These are phyloP conservation scores for Coccinonectria pachysandricola DNA, from an alignment of 2,329 filamentous ascomycete genomes.

Conservation along the genomic window DNA sequence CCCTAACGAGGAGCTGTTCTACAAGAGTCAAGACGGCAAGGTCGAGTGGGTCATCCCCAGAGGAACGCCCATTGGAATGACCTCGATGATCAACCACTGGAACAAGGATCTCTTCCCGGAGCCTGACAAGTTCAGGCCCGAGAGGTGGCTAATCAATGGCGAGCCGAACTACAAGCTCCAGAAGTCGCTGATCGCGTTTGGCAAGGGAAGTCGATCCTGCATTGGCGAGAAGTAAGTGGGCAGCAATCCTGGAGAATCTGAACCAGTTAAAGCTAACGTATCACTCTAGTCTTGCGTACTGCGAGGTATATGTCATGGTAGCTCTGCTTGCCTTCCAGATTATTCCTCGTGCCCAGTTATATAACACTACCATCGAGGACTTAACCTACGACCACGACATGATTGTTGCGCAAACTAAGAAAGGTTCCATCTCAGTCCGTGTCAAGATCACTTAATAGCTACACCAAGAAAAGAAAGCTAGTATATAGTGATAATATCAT, in stretches of 20 bases:
- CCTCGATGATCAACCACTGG: slow-evolving; percentile 22
- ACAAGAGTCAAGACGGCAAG: slow-evolving; percentile 12
- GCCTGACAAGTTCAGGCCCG: slow-evolving; percentile 24
- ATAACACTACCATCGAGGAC: slow-evolving; percentile 10
- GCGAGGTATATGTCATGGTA: slow-evolving; percentile 10
- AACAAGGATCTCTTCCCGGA: slow-evolving; percentile 21
- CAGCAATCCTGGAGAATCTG: fast-evolving
- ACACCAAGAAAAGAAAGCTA: no score
- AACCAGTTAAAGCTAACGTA: background rate
- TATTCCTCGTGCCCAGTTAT: slow-evolving; percentile 7
- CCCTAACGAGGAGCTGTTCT: slow-evolving; percentile 18
- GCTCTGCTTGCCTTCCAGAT: slow-evolving; percentile 7
- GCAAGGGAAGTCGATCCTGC: slow-evolving; percentile 13
- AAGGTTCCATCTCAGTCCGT: slow-evolving; percentile 8
- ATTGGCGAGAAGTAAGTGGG: slow-evolving; percentile 12
- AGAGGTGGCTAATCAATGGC: slow-evolving; percentile 16
- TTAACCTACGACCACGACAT: slow-evolving; percentile 13
- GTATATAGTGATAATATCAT: no score
- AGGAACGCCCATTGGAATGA: slow-evolving; percentile 25
- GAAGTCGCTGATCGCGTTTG: slow-evolving; percentile 11
- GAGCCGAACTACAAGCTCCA: slow-evolving; percentile 17
- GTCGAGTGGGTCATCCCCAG: slow-evolving; percentile 15
- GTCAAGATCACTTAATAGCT: slow-evolving; percentile 6
- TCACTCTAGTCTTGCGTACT: slow-evolving; percentile 8
- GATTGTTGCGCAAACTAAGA: slow-evolving; percentile 12